Evolutionary conservation across 1,284 basidiomycete genomes (phyloP), one percentile per base, ranked within the genome.

Genomic region (Trichosporon coremiiforme): DNA sequence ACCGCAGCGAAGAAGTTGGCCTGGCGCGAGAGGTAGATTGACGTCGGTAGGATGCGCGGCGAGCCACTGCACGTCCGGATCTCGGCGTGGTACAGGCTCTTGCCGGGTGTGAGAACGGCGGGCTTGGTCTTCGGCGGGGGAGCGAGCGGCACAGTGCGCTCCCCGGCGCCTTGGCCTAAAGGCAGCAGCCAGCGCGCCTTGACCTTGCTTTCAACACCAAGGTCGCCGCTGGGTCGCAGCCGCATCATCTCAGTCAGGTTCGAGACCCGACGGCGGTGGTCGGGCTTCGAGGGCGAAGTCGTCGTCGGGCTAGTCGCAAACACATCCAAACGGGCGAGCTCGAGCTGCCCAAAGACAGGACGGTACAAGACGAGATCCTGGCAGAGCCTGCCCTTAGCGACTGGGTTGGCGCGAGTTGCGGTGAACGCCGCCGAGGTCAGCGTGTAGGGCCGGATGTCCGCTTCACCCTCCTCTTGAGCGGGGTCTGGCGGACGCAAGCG

Each of bases 11-110:
- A 87, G 85, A 94, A 95, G 9, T 89, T 85, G 80, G 94, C 91
- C 73, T 94, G 92, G 74, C 91, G 90, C 0, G 89, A 89, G 13
- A 92, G 87, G 79, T 94, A 94, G 53, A 95, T 86, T 0, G 90
- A 86, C 0, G 88, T 86, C 0, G 92, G 90, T 0, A 92, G 85
- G 29, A 92, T 84, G 2, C 82, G 85, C 0, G 86, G 84, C 1
- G 88, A 88, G 5, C 83, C 84, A 1, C 89, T 88, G 79, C 84
- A 88, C 0, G 91, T 93, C 63, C 90, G 90, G 15, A 95, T 86
- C 77, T 95, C 93, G 0, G 91, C 91, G 63, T 90, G 88, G 0
- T 91, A 86, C 1, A 93, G 85, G 83, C 87, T 90, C 71, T 90
- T 91, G 72, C 3, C 31, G 2, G 57, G 9, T 6, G 7, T 13